phyloP scores from a whole-genome alignment of 768 basidiomycete genomes.

The Rhodotorula sphaerocarpa region DNA sequence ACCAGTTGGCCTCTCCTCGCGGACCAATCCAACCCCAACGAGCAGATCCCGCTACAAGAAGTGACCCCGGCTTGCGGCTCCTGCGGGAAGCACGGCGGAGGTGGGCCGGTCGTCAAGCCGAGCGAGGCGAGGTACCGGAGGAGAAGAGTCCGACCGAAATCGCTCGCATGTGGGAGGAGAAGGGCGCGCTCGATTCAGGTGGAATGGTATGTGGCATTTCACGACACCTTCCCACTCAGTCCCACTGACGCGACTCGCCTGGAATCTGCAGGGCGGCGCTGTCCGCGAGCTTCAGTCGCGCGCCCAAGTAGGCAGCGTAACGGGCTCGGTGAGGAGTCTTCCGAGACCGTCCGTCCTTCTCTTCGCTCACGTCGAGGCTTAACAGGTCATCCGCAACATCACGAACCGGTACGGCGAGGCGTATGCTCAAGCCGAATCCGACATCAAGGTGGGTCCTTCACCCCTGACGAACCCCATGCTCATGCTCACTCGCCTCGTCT shows the following conservation, averaged over 20 bases:
- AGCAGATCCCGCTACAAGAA: not conserved
- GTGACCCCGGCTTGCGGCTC: not conserved
- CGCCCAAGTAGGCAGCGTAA: not conserved
- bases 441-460: conserved; percentile 10
- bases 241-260: not conserved
- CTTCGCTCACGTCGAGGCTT: not conserved
- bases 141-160: conserved; percentile 21
- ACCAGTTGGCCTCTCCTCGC: not conserved
- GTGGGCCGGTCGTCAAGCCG: conserved; percentile 1
- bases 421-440: conserved; percentile 8
- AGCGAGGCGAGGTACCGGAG: not conserved
- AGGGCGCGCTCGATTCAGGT: conserved; percentile 4
- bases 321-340: conserved; percentile 4
- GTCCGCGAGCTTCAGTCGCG: conserved; percentile 12
- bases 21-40: too few species aligned
- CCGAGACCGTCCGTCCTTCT: rapidly evolving
- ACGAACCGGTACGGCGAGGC: conserved; percentile 31
- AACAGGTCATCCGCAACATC: conserved; percentile 16
- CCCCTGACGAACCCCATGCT: too few species aligned
- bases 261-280: conserved; percentile 3
- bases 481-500: not conserved
- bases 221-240: not conserved
- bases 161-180: conserved; percentile 16
- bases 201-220: not conserved
- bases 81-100: not conserved